phyloP scores from a whole-genome alignment of 768 basidiomycete species.

The Pleurotus salmoneostramineus region DNA sequence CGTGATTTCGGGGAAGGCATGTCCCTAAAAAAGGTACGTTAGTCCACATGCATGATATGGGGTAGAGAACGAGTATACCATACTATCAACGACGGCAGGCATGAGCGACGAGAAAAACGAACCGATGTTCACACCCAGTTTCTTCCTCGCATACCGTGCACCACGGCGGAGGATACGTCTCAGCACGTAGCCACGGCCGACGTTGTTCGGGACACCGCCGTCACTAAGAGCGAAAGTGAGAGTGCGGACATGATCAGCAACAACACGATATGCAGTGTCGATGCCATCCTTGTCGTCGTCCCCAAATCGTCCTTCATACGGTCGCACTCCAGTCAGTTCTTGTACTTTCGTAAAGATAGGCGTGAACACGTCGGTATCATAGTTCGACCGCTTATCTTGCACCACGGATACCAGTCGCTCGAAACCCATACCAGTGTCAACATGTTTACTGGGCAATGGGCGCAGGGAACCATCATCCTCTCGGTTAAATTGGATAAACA shows the following conservation, averaged over 20 bases:
- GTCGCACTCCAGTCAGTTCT: constrained; percentile 82
- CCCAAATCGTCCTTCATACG: constrained; percentile 90
- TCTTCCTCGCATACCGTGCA: constrained; percentile 93
- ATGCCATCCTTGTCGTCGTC: constrained; percentile 93
- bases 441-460: constrained; percentile 85
- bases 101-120: constrained; percentile 92
- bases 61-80: constrained; percentile 47
- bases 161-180: constrained; percentile 90
- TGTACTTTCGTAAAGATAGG: constrained; percentile 88
- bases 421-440: constrained; percentile 99
- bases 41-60: background rate
- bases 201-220: constrained; percentile 94
- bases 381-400: constrained; percentile 91
- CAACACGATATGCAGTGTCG: constrained; percentile 95
- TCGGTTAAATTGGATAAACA: constrained; percentile 98
- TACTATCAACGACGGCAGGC: constrained; percentile 84
- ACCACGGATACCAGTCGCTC: constrained; percentile 94
- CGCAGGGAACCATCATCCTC: constrained; percentile 83
- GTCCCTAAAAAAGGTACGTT: constrained; percentile 46
- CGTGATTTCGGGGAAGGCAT: constrained; percentile 89
- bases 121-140: constrained; percentile 88
- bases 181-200: constrained; percentile 96
- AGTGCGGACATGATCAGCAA: constrained; percentile 95
- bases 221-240: constrained; percentile 95
- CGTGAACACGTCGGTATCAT: constrained; percentile 94